phyloP scores from a whole-genome alignment of 2,329 filamentous ascomycete genomes.

The Neopestalotiopsis clavispora region DNA sequence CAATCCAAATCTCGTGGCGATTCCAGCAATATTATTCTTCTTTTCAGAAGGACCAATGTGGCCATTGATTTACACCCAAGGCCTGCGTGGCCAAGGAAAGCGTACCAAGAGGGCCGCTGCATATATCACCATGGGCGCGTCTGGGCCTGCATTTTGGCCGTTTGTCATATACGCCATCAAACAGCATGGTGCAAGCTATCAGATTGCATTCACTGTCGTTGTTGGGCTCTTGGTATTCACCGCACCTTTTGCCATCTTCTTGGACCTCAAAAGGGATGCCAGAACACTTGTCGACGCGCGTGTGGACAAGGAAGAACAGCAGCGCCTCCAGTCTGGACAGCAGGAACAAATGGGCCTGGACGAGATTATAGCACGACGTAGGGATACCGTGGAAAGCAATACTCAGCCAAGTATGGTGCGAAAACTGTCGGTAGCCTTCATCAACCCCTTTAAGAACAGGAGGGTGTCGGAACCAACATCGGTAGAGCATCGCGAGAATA shows the following conservation, averaged over 20 bases:
- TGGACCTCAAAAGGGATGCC: constrained; percentile 52
- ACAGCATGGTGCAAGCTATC: constrained; percentile 62
- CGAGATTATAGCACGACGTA: constrained; percentile 40
- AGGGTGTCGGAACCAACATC: constrained; percentile 25
- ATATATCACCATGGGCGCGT: constrained; percentile 77
- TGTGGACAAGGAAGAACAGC: constrained; percentile 37
- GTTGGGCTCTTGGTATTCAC: constrained; percentile 54
- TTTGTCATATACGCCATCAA: constrained; percentile 75
- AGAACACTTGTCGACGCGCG: constrained; percentile 49
- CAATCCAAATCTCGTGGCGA: constrained; percentile 54
- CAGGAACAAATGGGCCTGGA: constrained; percentile 50
- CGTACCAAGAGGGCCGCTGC: constrained; percentile 80
- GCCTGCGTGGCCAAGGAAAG: constrained; percentile 79
- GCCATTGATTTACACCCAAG: constrained; percentile 80
- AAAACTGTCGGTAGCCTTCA: constrained; percentile 29
- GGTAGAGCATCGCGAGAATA: constrained; percentile 29
- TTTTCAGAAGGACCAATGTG: constrained; percentile 86
- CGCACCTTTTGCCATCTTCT: constrained; percentile 54
- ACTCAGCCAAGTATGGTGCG: constrained; percentile 29
- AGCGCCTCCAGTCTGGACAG: constrained; percentile 37
- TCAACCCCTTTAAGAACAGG: constrained; percentile 24
- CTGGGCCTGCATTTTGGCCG: constrained; percentile 75
- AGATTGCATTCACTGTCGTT: constrained; percentile 68
- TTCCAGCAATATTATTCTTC: constrained; percentile 73
- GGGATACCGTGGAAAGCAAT: constrained; percentile 25